These are phyloP conservation scores for Eucalyptus virginea DNA, from an alignment of 345 rosid species.

Conservation along the genomic window DNA sequence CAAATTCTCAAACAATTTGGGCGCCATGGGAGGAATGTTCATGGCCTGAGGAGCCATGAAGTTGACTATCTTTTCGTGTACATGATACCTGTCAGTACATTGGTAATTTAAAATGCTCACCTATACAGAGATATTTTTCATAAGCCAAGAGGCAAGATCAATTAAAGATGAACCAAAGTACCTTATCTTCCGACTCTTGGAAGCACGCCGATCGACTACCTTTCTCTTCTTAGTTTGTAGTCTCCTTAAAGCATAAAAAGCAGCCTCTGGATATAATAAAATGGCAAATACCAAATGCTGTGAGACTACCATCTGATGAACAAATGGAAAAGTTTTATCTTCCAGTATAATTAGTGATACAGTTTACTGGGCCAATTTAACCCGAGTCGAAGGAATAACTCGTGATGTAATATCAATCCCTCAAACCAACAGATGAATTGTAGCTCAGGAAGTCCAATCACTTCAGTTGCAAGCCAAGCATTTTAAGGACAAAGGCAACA, in stretches of 20 bases:
- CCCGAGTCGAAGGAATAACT: not conserved
- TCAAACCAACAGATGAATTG: not conserved
- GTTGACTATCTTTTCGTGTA: conserved; percentile 73
- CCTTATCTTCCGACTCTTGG: conserved; percentile 91
- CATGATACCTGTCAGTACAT: conserved; percentile 38
- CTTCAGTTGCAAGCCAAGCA: not conserved
- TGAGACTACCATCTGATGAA: not conserved
- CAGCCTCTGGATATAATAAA: conserved; percentile 30
- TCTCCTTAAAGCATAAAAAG: conserved; percentile 61
- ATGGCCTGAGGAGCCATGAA: conserved; percentile 73
- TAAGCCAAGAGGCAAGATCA: not conserved
- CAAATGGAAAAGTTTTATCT: not conserved
- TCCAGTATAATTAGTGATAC: not conserved
- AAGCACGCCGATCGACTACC: conserved; percentile 77
- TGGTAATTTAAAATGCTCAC: not conserved
- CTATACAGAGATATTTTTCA: not conserved
- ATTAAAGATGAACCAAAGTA: not conserved
- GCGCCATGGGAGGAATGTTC: conserved; percentile 55
- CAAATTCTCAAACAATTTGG: conserved; percentile 64
- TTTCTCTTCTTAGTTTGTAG: conserved; percentile 80
- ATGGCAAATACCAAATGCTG: not conserved
- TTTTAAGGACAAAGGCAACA: not conserved
- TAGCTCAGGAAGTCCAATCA: not conserved
- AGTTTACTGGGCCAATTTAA: not conserved
- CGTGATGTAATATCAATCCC: not conserved